phyloP scores from a whole-genome alignment of 2,329 filamentous ascomycete species.

The Ophiosphaerella herpotricha region DNA sequence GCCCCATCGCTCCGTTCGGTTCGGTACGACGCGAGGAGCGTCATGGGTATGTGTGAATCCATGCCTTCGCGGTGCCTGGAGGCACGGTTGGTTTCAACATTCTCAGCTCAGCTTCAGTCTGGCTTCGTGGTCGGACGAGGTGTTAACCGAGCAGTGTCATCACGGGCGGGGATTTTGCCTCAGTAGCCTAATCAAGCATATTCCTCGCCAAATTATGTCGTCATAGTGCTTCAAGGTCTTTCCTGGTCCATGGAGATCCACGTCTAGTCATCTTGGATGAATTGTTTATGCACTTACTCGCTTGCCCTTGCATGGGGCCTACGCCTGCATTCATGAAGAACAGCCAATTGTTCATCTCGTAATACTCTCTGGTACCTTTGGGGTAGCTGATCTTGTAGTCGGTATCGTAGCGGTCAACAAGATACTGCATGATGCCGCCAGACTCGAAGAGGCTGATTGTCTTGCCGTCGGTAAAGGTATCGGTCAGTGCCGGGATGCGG shows the following conservation, averaged over 20 bases:
- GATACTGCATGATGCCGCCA: slow-evolving; percentile 82
- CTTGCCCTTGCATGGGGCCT: slow-evolving; percentile 81
- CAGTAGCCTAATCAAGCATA: no score
- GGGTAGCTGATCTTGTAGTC: slow-evolving; percentile 85
- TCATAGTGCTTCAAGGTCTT: no score
- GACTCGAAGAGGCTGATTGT: slow-evolving; percentile 80
- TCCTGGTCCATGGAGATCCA: not conserved
- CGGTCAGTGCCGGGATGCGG: slow-evolving; percentile 84
- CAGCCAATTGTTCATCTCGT: slow-evolving; percentile 77
- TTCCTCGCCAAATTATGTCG: no score
- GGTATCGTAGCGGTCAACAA: slow-evolving; percentile 78
- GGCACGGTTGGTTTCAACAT: no score
- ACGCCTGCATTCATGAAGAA: slow-evolving; percentile 75
- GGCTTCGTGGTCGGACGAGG: no score
- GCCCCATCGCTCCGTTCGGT: no score
- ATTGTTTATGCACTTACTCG: slow-evolving; percentile 44
- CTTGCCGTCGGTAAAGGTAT: slow-evolving; percentile 72
- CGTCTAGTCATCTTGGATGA: not conserved
- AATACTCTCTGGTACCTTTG: slow-evolving; percentile 71
- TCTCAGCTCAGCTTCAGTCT: no score
- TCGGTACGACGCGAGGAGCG: no score
- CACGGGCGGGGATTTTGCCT: no score
- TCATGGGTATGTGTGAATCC: no score
- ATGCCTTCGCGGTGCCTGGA: no score
- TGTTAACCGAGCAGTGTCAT: no score